Conservation (phyloP, 108 stramenopile species). For the Nannochloropsis granulata region DNA sequence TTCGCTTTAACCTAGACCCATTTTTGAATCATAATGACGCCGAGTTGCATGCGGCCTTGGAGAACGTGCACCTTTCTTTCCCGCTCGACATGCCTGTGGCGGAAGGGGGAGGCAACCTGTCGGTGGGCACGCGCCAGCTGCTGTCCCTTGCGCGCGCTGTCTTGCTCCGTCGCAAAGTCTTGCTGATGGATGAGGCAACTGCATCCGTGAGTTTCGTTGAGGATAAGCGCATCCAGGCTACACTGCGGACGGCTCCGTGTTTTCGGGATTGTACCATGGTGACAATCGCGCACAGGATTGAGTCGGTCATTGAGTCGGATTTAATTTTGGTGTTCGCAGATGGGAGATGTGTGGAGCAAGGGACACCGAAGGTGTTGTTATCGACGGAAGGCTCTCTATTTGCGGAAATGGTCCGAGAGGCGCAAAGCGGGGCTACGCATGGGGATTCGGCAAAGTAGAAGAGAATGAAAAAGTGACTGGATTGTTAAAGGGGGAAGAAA, state of each 20-base stretch:
- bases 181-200: slow-evolving; percentile 71
- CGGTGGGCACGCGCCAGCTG: slow-evolving; percentile 38
- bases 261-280: slow-evolving; percentile 61
- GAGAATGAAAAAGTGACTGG: too few relatives aligned
- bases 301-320: slow-evolving; percentile 69
- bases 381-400: not conserved
- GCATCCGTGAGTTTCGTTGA: slow-evolving; percentile 8
- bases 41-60: slow-evolving; percentile 42
- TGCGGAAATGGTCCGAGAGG: not conserved
- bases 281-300: slow-evolving; percentile 80
- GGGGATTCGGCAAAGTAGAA: too few relatives aligned
- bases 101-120: slow-evolving; percentile 27
- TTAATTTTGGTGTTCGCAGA: slow-evolving; percentile 64
- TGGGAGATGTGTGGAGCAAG: slow-evolving; percentile 52
- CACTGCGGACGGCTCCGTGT: slow-evolving; percentile 30
- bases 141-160: slow-evolving; percentile 34
- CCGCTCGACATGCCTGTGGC: not conserved
- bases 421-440: not conserved
- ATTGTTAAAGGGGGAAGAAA: too few relatives aligned
- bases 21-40: not conserved
- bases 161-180: slow-evolving; percentile 31
- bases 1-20: slow-evolving; percentile 35
- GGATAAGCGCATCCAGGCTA: slow-evolving; percentile 10
- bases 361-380: not conserved
- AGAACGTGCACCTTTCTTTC: not conserved